These are phyloP conservation scores for Lipomyces japonicus DNA, from an alignment of 805 yeast genomes.

Conservation along the genomic window DNA sequence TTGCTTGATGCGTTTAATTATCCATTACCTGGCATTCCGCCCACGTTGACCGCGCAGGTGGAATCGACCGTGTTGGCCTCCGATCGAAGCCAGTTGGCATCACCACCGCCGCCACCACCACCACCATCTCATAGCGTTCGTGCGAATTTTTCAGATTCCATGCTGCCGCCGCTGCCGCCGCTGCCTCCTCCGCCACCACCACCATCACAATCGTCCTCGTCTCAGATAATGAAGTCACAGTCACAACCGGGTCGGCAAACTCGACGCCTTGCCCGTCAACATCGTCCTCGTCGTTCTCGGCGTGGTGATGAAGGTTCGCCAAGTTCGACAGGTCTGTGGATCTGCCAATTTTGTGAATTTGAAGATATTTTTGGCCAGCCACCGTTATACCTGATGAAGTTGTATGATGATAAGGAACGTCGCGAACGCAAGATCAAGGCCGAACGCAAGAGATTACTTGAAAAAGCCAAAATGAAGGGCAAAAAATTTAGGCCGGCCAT, in stretches of 20 bases:
- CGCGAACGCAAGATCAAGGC: slow-evolving; percentile 21
- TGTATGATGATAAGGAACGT: slow-evolving; percentile 25
- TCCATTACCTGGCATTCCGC: background rate
- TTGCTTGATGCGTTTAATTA: too few species aligned
- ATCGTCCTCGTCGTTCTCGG: slow-evolving; percentile 1
- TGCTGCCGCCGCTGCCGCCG: background rate
- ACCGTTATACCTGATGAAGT: slow-evolving; percentile 23
- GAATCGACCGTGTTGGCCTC: slow-evolving; percentile 1
- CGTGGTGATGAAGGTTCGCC: background rate
- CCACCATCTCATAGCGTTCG: background rate
- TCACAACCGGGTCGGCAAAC: slow-evolving; percentile 2
- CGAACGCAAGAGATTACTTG: slow-evolving; percentile 25
- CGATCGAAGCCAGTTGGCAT: background rate
- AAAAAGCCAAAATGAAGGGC: slow-evolving; percentile 28
- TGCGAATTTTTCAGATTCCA: background rate
- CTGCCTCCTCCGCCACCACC: background rate
- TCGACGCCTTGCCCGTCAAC: slow-evolving; percentile 5
- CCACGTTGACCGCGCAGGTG: background rate
- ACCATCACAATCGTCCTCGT: slow-evolving; percentile 2
- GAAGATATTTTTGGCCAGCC: slow-evolving; percentile 27
- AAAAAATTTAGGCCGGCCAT: slow-evolving; percentile 4
- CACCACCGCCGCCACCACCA: background rate
- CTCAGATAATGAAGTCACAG: background rate
- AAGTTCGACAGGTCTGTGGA: slow-evolving; percentile 20
- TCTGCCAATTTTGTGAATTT: slow-evolving; percentile 32